phyloP scores from a whole-genome alignment of 169 alveolate genomes.

The Eimeria tenella region DNA sequence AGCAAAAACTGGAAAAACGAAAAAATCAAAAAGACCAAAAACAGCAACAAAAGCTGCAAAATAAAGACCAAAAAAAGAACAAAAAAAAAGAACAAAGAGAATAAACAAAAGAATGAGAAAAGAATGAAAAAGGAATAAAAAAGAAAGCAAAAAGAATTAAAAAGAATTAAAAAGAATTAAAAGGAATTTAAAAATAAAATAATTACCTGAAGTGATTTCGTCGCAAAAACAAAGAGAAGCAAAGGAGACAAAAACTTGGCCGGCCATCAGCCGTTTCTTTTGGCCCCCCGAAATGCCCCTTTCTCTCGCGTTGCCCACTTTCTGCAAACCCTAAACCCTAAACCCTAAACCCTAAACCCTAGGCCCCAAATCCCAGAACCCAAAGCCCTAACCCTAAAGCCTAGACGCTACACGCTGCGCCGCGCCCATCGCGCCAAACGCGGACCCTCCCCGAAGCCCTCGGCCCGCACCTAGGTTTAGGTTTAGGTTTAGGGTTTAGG shows the following conservation, averaged over 20 bases:
- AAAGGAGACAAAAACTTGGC: conserved; percentile 1
- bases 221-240: conserved; percentile 36
- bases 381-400: no score
- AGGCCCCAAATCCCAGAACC: background rate
- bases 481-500: no score
- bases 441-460: no score
- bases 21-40: background rate
- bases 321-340: background rate
- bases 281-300: conserved; percentile 58
- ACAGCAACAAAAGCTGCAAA: no score
- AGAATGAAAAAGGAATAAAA: background rate
- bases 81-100: background rate
- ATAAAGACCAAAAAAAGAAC: background rate
- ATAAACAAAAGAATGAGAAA: background rate
- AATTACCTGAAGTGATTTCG: conserved; percentile 38
- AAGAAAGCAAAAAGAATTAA: background rate
- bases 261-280: conserved; percentile 1
- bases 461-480: no score
- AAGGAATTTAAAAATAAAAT: no score
- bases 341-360: background rate
- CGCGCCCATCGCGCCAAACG: no score
- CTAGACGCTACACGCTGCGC: no score
- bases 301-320: background rate
- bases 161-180: background rate
- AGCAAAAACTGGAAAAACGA: background rate